Base-by-base conservation (phyloP, 208 protist species). In the Porcisia deanei region DNA sequence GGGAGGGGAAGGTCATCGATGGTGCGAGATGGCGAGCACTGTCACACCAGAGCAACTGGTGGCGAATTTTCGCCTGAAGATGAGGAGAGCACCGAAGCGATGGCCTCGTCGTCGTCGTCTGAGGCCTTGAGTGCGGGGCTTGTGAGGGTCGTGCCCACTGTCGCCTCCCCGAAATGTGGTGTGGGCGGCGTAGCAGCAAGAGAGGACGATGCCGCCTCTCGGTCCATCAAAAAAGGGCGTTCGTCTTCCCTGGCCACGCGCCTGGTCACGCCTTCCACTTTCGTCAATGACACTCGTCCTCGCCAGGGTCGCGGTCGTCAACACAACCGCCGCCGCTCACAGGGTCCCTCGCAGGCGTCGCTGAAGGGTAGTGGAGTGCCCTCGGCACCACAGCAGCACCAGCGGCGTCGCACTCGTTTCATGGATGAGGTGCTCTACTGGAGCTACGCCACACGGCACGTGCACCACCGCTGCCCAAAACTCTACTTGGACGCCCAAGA, bases 381-480 rank as follows among this genome's bases (percentile, higher is more conserved):
- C 16, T 4, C 6, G 37, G 14, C 61, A 1, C 14, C 61, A 3
- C 43, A 3, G 45, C 41, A 69, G 45, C 64, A 34, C 16, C 75
- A 16, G 34, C 71, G 64, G 71, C 76, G 76, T 69, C 71, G 76
- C 34, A 73, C 71, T 30, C 77, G 82, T 60, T 60, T 74, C 20
- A 71, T 30, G 49, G 79, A 80, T 52, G 81, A 89, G 74, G 71
- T 74, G 74, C 75, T 84, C 37, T 85, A 86, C 76, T 75, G 82
- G 69, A 77, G 77, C 57, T 76, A 86, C 73, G 78, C 79, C 18
- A 89, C 85, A 25, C 85, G 85, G 52, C 81, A 89, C 75, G 85
- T 89, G 20, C 81, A 85, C 66, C 85, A 89, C 66, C 81, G 85
- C 22, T 89, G 85, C 79, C 81, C 81, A 7, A 82, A 80, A 77